phyloP scores from a whole-genome alignment of 1,139 yeast species.

The Saccharomyces hybrid region DNA sequence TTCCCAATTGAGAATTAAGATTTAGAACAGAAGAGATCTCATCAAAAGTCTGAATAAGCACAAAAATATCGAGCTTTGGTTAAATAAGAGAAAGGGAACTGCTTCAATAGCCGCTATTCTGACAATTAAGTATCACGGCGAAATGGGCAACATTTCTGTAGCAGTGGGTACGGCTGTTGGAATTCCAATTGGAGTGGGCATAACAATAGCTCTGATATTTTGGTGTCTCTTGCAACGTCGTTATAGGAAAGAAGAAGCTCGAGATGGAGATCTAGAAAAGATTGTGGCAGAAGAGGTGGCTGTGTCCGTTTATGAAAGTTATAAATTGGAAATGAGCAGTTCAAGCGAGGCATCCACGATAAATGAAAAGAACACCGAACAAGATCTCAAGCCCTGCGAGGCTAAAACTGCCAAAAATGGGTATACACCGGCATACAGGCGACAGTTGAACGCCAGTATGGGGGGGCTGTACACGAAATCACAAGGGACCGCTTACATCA shows the following conservation, averaged over 20 bases:
- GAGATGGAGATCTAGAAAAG: slow-evolving; percentile 1
- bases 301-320: slow-evolving; percentile 13
- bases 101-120: no score
- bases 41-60: no score
- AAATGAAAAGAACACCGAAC: slow-evolving; percentile 4
- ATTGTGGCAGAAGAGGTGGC: slow-evolving; percentile 15
- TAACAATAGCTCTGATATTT: slow-evolving; percentile 25
- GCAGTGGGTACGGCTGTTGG: slow-evolving; percentile 42
- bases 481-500: background rate
- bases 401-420: background rate
- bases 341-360: slow-evolving; percentile 19
- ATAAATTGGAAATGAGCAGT: slow-evolving; percentile 23
- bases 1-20: background rate
- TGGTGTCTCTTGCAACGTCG: slow-evolving; percentile 31
- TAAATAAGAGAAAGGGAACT: no score
- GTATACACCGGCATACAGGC: background rate
- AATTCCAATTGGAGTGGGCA: slow-evolving; percentile 33
- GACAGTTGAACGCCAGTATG: background rate
- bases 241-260: slow-evolving; percentile 27
- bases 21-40: no score
- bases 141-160: slow-evolving; percentile 23
- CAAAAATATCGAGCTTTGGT: background rate
- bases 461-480: background rate
- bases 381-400: background rate
- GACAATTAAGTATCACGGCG: no score